phyloP scores from a whole-genome alignment of 2,329 filamentous ascomycete species.

The Verticillium longisporum region DNA sequence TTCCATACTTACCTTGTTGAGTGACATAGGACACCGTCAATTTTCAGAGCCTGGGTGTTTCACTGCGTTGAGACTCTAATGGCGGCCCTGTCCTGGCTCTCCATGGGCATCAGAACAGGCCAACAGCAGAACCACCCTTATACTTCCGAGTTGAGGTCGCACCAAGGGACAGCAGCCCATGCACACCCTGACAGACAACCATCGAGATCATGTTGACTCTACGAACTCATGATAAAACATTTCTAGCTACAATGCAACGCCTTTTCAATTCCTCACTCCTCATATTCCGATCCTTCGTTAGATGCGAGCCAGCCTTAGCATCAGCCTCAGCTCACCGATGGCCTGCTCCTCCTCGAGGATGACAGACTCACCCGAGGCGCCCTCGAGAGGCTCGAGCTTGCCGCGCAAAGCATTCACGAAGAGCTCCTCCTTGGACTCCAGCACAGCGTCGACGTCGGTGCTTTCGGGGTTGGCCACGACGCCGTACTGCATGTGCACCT shows the following conservation, averaged over 20 bases:
- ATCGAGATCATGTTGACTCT: not conserved
- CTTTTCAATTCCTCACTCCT: not conserved
- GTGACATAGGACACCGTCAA: no score
- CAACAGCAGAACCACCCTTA: not conserved
- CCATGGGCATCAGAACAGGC: no score
- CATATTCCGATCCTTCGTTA: conserved; percentile 21
- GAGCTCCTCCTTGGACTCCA: conserved; percentile 57
- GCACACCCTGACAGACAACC: not conserved
- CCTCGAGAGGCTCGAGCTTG: conserved; percentile 51
- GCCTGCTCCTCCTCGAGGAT: conserved; percentile 82
- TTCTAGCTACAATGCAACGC: conserved; percentile 2
- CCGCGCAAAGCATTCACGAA: conserved; percentile 77
- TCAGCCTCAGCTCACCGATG: conserved; percentile 73
- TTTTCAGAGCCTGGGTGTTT: no score
- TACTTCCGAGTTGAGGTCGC: no score
- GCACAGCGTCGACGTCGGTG: conserved; percentile 64
- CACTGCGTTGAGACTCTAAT: no score
- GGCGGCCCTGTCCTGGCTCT: no score
- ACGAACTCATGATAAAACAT: not conserved
- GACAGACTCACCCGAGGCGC: conserved; percentile 26
- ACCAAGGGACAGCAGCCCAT: not conserved
- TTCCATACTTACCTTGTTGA: no score
- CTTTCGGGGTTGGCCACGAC: conserved; percentile 73
- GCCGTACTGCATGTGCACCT: conserved; percentile 89
- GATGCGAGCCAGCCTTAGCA: conserved; percentile 60